Evolutionary conservation across 805 yeast species (phyloP).

Genomic region (Saccharomyces mikatae): DNA sequence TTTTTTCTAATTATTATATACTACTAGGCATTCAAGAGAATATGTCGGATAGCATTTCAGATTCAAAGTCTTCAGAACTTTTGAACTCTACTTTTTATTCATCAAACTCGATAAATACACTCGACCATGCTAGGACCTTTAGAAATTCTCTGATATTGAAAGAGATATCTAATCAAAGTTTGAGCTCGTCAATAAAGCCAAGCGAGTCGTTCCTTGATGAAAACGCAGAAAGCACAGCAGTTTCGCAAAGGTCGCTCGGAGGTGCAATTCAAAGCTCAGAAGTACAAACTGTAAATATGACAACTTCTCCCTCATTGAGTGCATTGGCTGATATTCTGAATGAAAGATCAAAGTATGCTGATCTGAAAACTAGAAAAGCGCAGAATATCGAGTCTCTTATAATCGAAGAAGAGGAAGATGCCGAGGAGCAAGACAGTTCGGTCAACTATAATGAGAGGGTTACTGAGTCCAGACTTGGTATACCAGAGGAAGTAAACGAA

Average conservation of each 20-base stretch:
- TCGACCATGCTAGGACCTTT: constrained; percentile 29
- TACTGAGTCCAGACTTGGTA: not conserved
- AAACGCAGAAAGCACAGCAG: not conserved
- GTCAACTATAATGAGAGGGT: not conserved
- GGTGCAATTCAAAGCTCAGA: constrained; percentile 6
- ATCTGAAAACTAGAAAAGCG: constrained; percentile 15
- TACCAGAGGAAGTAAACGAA: not conserved
- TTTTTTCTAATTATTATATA: not conserved
- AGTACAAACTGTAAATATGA: constrained; percentile 30
- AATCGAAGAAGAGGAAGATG: constrained; percentile 20
- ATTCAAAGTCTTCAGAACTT: constrained; percentile 12
- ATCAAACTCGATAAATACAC: constrained; percentile 20
- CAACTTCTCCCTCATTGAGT: constrained; percentile 37
- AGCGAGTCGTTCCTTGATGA: not conserved
- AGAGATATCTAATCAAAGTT: constrained; percentile 20
- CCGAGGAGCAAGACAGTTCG: not conserved
- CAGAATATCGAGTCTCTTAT: constrained; percentile 12
- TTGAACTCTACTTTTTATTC: constrained; percentile 25
- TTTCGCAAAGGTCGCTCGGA: not conserved
- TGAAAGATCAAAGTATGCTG: constrained; percentile 30
- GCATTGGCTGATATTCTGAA: constrained; percentile 36
- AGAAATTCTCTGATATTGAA: constrained; percentile 27
- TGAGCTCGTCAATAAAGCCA: constrained; percentile 2
- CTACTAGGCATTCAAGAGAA: not conserved
- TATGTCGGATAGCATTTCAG: constrained; percentile 1